phyloP scores from a whole-genome alignment of 2,329 filamentous ascomycete species.

The Talaromyces sp. region DNA sequence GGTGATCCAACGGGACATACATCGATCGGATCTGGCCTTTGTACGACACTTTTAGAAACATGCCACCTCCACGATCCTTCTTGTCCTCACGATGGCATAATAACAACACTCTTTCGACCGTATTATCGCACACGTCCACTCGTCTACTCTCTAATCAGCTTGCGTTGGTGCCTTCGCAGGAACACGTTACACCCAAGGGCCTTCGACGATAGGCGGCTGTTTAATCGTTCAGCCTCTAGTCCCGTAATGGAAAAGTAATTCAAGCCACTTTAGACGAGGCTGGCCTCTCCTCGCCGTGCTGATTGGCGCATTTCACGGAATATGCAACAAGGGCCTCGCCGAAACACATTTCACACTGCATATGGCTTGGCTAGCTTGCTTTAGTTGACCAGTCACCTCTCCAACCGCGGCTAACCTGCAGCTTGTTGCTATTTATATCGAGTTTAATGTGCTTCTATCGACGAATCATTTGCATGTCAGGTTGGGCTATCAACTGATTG shows the following conservation, averaged over 20 bases:
- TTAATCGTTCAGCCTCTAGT: not conserved
- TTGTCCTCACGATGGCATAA: not conserved
- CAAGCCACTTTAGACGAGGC: not conserved
- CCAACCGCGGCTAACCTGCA: slow-evolving; percentile 3
- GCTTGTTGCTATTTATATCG: slow-evolving; percentile 6
- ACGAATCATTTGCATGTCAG: not conserved
- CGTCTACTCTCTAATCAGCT: not conserved
- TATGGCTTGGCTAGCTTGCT: slow-evolving; percentile 6
- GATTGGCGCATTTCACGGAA: not conserved
- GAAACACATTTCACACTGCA: slow-evolving; percentile 9
- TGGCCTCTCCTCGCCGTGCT: not conserved
- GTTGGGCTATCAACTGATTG: not conserved
- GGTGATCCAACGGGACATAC: not conserved
- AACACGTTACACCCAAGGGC: not conserved
- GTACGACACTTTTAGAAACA: not conserved
- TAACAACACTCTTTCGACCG: not conserved
- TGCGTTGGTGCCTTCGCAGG: not conserved
- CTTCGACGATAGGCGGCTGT: not conserved
- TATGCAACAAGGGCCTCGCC: slow-evolving; percentile 2
- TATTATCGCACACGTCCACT: not conserved
- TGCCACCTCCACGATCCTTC: not conserved
- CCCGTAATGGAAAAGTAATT: not conserved
- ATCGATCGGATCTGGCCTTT: not conserved
- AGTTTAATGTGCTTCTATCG: not conserved
- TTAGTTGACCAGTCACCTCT: not conserved